These are phyloP conservation scores for Alternaria consortialis DNA, from an alignment of 2,329 filamentous ascomycete genomes.

Conservation along the genomic window DNA sequence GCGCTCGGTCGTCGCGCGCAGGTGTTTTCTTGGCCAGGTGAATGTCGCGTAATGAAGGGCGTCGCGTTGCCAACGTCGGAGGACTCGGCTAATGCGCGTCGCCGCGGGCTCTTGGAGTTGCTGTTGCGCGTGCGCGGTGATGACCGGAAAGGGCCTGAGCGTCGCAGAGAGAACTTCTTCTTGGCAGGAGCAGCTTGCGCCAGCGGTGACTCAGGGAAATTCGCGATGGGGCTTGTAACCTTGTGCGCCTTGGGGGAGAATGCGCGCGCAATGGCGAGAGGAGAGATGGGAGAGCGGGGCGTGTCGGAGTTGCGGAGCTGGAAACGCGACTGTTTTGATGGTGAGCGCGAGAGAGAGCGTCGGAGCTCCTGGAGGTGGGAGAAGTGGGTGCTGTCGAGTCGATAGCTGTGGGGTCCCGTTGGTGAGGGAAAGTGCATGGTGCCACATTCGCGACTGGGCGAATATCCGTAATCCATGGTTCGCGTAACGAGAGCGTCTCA, in stretches of 20 bases:
- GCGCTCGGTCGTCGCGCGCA: conserved; percentile 44
- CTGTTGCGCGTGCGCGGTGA: conserved; percentile 72
- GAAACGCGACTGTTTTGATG: conserved; percentile 80
- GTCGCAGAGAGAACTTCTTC: conserved; percentile 62
- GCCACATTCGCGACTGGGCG: conserved; percentile 68
- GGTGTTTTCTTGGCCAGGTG: conserved; percentile 59
- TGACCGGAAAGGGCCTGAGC: conserved; percentile 62
- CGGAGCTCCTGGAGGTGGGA: conserved; percentile 83
- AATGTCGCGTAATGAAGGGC: conserved; percentile 59
- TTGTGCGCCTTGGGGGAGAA: conserved; percentile 55
- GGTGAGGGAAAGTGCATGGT: conserved; percentile 89
- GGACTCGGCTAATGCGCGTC: conserved; percentile 72
- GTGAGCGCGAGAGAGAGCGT: conserved; percentile 90
- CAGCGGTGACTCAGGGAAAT: conserved; percentile 67
- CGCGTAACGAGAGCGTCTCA: conserved; percentile 12
- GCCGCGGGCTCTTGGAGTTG: conserved; percentile 78
- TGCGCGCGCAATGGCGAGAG: conserved; percentile 55
- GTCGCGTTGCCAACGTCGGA: conserved; percentile 75
- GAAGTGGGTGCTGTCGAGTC: conserved; percentile 75
- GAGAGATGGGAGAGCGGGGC: conserved; percentile 54
- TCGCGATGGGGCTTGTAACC: conserved; percentile 59
- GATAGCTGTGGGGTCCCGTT: conserved; percentile 72
- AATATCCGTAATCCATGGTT: conserved; percentile 61
- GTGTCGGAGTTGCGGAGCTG: conserved; percentile 64
- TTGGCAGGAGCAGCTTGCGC: conserved; percentile 68